Evolutionary conservation across 371 early-diverging fungal species (phyloP).

Genomic region (Apophysomyces trapeziformis): DNA sequence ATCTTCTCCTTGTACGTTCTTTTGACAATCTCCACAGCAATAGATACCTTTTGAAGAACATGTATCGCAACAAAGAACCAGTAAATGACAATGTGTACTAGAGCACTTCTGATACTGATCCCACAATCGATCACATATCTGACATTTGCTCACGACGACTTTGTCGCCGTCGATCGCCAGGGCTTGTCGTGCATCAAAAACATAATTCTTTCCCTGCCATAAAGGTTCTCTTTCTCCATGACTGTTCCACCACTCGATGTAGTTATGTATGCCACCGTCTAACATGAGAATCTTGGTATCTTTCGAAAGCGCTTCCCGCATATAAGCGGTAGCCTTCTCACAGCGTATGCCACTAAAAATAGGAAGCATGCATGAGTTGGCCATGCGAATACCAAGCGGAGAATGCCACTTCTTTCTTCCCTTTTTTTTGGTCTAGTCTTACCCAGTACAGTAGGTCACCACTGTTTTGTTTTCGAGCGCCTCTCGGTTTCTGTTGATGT

Average conservation of each 20-base stretch:
- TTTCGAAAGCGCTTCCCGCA: constrained; percentile 51
- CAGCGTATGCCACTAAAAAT: constrained; percentile 46
- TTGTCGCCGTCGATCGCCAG: constrained; percentile 19
- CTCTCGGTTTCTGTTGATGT: constrained; percentile 57
- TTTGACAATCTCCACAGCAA: constrained; percentile 42
- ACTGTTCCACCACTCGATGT: constrained; percentile 68
- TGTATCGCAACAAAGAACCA: constrained; percentile 39
- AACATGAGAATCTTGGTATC: constrained; percentile 62
- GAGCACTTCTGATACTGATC: constrained; percentile 50
- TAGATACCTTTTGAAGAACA: constrained; percentile 25
- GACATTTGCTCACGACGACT: constrained; percentile 33
- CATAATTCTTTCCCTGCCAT: constrained; percentile 74
- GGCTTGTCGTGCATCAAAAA: constrained; percentile 75
- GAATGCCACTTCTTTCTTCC: not conserved
- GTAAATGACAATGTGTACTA: constrained; percentile 34
- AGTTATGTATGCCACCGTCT: constrained; percentile 81
- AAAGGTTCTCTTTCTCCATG: constrained; percentile 31
- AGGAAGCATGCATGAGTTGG: not conserved
- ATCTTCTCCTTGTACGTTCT: constrained; percentile 17
- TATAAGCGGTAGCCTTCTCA: constrained; percentile 71
- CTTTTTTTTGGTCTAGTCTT: constrained; percentile 15
- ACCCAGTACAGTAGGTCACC: constrained; percentile 77
- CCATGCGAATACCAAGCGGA: not conserved
- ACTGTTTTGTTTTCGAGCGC: constrained; percentile 57
- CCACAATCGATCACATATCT: constrained; percentile 38